phyloP scores from a whole-genome alignment of 2,329 filamentous ascomycete species.

The Cercospora nicotianae region DNA sequence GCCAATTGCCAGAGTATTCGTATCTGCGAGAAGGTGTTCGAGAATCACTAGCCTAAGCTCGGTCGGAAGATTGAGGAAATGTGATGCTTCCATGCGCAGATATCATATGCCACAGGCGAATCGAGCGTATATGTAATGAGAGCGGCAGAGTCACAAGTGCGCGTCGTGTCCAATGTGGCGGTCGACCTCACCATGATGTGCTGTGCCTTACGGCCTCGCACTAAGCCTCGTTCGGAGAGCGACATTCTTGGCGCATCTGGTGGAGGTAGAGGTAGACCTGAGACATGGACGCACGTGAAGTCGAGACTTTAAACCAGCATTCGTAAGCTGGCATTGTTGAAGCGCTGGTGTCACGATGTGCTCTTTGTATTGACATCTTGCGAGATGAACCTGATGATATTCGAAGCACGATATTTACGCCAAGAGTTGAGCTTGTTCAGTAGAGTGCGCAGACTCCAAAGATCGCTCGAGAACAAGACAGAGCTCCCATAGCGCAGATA shows the following conservation, averaged over 20 bases:
- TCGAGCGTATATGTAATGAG: background rate
- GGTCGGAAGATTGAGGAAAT: slow-evolving; percentile 18
- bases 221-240: background rate
- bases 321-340: background rate
- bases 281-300: background rate
- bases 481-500: too few relatives aligned
- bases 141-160: background rate
- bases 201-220: background rate
- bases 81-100: background rate
- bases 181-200: background rate
- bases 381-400: background rate
- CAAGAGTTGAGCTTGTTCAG: background rate
- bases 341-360: background rate
- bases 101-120: background rate
- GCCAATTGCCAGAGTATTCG: slow-evolving; percentile 11
- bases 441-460: background rate
- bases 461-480: too few relatives aligned
- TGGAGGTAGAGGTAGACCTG: background rate
- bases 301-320: background rate
- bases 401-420: background rate
- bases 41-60: slow-evolving; percentile 24
- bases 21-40: slow-evolving; percentile 4
- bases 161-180: background rate
- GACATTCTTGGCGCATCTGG: background rate
- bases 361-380: background rate